Evolutionary conservation across 2,329 filamentous ascomycete genomes (phyloP).

Genomic region (Penicillium sp.): DNA sequence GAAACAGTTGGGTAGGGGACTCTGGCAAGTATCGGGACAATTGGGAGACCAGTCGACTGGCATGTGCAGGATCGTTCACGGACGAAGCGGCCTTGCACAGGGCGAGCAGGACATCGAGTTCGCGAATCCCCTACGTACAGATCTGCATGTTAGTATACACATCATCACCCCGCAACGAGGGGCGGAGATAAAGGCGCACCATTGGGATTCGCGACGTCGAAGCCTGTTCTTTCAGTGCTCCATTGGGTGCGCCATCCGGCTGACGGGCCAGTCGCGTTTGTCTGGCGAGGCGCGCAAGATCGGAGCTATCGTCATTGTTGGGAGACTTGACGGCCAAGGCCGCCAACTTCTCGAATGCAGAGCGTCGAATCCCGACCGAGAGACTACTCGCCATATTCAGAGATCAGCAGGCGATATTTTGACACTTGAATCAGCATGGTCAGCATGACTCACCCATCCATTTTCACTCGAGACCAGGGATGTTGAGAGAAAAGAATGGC

Average conservation of each 20-base stretch:
- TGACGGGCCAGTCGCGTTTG: conserved; percentile 29
- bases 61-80: conserved; percentile 70
- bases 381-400: conserved; percentile 25
- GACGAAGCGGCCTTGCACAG: conserved; percentile 86
- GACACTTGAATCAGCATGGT: background rate
- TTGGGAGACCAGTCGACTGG: conserved; percentile 75
- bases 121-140: conserved; percentile 69
- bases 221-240: conserved; percentile 39
- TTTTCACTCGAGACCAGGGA: conserved; percentile 12
- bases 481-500: background rate
- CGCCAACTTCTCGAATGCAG: conserved; percentile 49
- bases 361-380: conserved; percentile 39
- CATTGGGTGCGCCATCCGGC: conserved; percentile 38
- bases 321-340: conserved; percentile 42
- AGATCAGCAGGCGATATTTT: conserved; percentile 11
- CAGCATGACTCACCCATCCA: conserved; percentile 35
- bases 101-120: conserved; percentile 88
- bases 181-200: conserved; percentile 28
- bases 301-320: conserved; percentile 31
- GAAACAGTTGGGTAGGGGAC: conserved; percentile 76
- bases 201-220: conserved; percentile 44
- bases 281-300: conserved; percentile 40
- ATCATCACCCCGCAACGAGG: background rate
- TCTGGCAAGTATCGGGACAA: conserved; percentile 84
- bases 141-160: conserved; percentile 21